A percentile compares a stretch with the other conserved stretches of the same genome.
Conservation (phyloP, 1,284 basidiomycete genomes). For the Agroathelia rolfsii region DNA sequence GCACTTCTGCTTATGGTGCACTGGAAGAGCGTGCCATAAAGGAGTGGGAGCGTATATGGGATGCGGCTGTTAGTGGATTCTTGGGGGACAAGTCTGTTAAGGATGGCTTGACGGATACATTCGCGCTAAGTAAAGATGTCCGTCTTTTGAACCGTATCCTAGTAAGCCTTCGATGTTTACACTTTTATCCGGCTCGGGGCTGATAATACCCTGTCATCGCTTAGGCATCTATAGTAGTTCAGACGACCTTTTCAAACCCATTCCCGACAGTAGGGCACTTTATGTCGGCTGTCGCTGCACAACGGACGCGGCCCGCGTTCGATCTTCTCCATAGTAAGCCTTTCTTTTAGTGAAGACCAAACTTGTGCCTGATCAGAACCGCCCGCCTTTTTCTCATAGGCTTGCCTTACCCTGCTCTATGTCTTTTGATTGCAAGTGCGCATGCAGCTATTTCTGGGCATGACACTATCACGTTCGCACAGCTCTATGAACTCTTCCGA, state of each 20-base stretch:
- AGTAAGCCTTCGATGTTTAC: conserved; percentile 32
- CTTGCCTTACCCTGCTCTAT: conserved; percentile 62
- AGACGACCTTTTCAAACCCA: conserved; percentile 40
- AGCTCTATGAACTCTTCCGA: conserved; percentile 61
- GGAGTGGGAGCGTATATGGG: conserved; percentile 54
- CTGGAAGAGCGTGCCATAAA: conserved; percentile 18
- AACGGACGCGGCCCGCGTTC: conserved; percentile 43
- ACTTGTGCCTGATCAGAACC: neutral
- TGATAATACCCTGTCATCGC: conserved; percentile 16
- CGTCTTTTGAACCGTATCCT: conserved; percentile 55
- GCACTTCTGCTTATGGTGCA: conserved; percentile 19
- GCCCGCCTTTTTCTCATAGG: conserved; percentile 32
- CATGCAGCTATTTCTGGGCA: conserved; percentile 61
- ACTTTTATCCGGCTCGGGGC: conserved; percentile 8
- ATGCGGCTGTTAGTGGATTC: conserved; percentile 44
- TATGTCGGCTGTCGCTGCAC: conserved; percentile 30
- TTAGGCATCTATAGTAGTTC: conserved; percentile 41
- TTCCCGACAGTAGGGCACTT: conserved; percentile 37
- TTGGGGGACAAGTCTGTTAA: conserved; percentile 35
- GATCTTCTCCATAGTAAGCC: conserved; percentile 42
- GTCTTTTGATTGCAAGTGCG: conserved; percentile 60
- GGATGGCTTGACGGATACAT: conserved; percentile 44
- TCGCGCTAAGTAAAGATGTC: conserved; percentile 59
- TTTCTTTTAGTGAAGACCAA: conserved; percentile 1
- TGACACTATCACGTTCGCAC: conserved; percentile 65